Conservation (phyloP, 1,284 basidiomycete genomes). For the Rhodotorula sp. region DNA sequence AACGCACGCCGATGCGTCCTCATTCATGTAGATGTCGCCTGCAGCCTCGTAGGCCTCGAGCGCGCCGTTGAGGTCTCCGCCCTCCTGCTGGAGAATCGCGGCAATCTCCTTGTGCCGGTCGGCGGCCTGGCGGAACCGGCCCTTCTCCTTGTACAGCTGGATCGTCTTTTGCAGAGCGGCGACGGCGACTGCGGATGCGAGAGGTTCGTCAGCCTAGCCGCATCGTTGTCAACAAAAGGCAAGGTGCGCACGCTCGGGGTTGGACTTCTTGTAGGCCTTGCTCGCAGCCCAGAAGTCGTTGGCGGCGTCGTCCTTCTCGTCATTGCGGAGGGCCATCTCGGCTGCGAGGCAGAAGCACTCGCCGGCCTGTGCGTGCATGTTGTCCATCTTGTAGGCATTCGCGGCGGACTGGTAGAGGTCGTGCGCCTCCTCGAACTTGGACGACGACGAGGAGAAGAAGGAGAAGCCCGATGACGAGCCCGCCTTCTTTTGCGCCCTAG, state of each 20-base stretch:
- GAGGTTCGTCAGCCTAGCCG: not conserved
- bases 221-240: not conserved
- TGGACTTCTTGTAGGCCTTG: conserved; percentile 86
- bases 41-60: conserved; percentile 90
- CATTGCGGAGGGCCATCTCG: conserved; percentile 81
- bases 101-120: conserved; percentile 89
- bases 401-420: conserved; percentile 55
- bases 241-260: conserved; percentile 70
- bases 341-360: conserved; percentile 63
- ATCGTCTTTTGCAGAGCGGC: conserved; percentile 86
- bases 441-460: conserved; percentile 35
- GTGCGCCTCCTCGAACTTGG: conserved; percentile 41
- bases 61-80: conserved; percentile 71
- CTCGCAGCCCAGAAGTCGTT: conserved; percentile 97
- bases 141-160: conserved; percentile 75
- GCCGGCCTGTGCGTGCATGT: conserved; percentile 68
- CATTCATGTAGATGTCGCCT: conserved; percentile 96
- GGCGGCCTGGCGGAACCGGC: conserved; percentile 94
- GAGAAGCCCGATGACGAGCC: conserved; percentile 35
- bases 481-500: conserved; percentile 40
- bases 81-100: conserved; percentile 79
- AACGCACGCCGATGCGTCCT: conserved; percentile 90
- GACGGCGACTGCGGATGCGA: conserved; percentile 69
- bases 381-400: conserved; percentile 93
- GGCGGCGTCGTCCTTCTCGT: conserved; percentile 86